Evolutionary conservation across 139 green algal genomes (phyloP), one percentile per base, ranked within the genome.

Genomic region (Dunaliella sp.): DNA sequence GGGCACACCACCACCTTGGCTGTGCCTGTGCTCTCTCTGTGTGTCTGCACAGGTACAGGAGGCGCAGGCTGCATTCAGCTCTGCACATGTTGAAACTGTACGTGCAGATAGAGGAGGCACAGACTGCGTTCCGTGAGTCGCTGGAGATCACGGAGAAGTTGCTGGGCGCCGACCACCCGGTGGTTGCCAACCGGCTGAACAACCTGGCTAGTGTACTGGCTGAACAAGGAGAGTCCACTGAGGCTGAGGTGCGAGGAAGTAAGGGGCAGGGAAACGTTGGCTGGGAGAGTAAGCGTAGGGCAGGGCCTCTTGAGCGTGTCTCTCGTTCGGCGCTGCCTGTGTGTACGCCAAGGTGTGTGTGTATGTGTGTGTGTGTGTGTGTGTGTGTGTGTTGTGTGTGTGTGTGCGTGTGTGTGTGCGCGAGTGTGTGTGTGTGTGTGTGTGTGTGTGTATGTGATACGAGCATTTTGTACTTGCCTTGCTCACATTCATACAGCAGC

Each of bases 201-300:
- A 87, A 87, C 84, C 84, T 87, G 2, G 84, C 84, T 25, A 87
- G 76, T 32, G 65, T 87, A 38, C 36, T 83, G 74, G 84, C 38
- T 24, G 84, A 87, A 38, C 76, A 83, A 75, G 74, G 74, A 1
- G 35, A 79, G 38, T 32, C 59, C 22, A 38, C 82, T 21, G 74
- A 87, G 84, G 75, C 84, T 32, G 84, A 78, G 76, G 37, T 28
- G 36, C 21, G 58, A 30, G 58, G n/a, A n/a, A n/a, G n/a, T n/a
- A n/a, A 73, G 30, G 35, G 16, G 76, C 28, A n/a, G 76, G 76
- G 30, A 26, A 22, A 34, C 76, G 76, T 22, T 83, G 32, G 57
- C 79, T 25, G 59, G 79, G 34, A 35, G 79, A 83, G 32, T 33
- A 33, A 30, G 36, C 25, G 32, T 38, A n/a, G n/a, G n/a, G n/a